Conservation (phyloP, 129 eudicot genomes). For the Helichrysum umbraculigerum region DNA sequence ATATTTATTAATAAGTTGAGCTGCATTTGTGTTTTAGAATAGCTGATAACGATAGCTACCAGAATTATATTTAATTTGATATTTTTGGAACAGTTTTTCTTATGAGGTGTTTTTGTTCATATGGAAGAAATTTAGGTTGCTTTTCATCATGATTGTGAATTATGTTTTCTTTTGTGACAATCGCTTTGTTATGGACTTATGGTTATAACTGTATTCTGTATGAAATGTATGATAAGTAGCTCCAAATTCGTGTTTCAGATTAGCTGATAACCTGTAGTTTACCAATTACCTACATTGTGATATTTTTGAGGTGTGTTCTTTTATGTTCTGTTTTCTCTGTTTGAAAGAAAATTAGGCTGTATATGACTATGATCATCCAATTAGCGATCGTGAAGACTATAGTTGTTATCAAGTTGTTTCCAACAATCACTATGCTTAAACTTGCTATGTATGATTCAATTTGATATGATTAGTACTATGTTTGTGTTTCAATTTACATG, state of each 20-base stretch:
- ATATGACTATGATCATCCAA: not conserved
- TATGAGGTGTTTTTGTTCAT: not conserved
- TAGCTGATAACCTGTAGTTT: not conserved
- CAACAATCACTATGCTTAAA: constrained; percentile 19
- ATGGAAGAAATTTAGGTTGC: constrained; percentile 13
- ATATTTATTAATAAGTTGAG: not conserved
- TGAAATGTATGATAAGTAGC: not conserved
- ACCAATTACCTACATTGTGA: not conserved
- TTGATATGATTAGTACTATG: not conserved
- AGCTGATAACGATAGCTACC: not conserved
- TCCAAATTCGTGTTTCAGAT: not conserved
- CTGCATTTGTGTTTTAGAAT: not conserved
- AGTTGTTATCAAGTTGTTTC: not conserved
- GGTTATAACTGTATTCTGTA: not conserved
- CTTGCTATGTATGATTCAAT: not conserved
- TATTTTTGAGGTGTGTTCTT: not conserved
- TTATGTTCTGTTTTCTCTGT: not conserved
- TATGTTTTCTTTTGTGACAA: not conserved
- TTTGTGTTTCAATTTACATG: not conserved
- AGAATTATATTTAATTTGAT: not conserved
- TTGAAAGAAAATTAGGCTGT: not conserved
- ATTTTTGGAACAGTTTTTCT: not conserved
- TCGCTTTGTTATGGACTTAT: not conserved
- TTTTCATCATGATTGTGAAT: not conserved
- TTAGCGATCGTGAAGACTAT: constrained; percentile 3